Evolutionary conservation across 1,284 basidiomycete genomes (phyloP).

Genomic region (Ustilago shanxiensis): DNA sequence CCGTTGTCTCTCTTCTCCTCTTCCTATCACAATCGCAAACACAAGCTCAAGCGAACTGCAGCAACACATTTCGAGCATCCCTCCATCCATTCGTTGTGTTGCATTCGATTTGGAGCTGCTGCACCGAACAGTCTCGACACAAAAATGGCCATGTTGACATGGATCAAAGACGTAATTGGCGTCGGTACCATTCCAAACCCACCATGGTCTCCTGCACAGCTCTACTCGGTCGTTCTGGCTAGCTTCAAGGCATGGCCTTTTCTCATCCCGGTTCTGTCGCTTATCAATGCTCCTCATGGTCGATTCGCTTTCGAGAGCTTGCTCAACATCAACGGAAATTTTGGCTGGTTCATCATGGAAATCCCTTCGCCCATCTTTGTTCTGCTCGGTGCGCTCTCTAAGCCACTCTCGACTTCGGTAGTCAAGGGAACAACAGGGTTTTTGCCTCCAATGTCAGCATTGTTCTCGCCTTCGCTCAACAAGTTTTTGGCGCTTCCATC

Average conservation of each 20-base stretch:
- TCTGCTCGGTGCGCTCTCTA: conserved; percentile 55
- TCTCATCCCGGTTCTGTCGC: conserved; percentile 71
- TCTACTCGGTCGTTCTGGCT: conserved; percentile 60
- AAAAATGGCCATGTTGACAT: conserved; percentile 41
- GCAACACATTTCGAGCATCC: not conserved
- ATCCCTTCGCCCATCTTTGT: conserved; percentile 80
- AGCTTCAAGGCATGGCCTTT: conserved; percentile 71
- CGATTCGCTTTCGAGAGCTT: conserved; percentile 73
- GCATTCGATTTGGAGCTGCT: too few species aligned
- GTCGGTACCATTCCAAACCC: conserved; percentile 37
- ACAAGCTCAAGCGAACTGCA: not conserved
- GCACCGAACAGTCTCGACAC: too few species aligned
- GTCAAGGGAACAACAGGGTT: conserved; percentile 25
- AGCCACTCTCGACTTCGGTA: conserved; percentile 72
- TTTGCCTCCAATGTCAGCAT: conserved; percentile 23
- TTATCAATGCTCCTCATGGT: conserved; percentile 81
- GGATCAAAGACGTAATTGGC: conserved; percentile 47
- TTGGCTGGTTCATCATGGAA: conserved; percentile 87
- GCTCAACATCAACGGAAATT: conserved; percentile 69
- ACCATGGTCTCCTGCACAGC: conserved; percentile 50
- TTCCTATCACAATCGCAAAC: not conserved
- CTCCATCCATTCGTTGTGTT: not conserved
- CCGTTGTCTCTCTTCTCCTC: not conserved
- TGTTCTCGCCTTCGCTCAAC: conserved; percentile 62
- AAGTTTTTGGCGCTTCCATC: conserved; percentile 68